Evolutionary conservation across 2,329 filamentous ascomycete species (phyloP).

Genomic region (Aspergillus intermedius): DNA sequence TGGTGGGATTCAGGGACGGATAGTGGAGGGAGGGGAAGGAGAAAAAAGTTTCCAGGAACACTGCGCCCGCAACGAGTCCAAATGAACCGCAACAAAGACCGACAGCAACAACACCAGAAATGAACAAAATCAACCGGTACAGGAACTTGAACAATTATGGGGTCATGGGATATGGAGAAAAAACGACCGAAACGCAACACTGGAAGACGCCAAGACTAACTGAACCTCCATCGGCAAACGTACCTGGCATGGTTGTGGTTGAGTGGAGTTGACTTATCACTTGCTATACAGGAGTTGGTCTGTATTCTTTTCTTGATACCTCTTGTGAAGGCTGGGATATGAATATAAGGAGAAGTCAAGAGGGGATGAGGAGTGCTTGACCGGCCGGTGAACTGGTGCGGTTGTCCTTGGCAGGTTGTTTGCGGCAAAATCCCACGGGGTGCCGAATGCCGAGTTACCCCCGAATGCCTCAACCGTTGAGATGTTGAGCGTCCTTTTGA

Average conservation of each 20-base stretch:
- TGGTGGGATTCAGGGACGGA: neutral
- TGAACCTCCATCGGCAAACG: neutral
- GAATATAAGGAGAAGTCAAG: neutral
- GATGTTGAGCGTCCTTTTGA: too few relatives aligned
- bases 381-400: neutral
- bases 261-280: neutral
- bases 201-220: neutral
- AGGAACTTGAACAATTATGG: too few relatives aligned
- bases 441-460: neutral
- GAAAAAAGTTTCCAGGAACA: neutral
- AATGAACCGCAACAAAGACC: too few relatives aligned
- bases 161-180: too few relatives aligned
- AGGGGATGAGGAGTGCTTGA: neutral
- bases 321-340: neutral
- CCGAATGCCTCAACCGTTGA: neutral
- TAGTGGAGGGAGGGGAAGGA: constrained; percentile 1
- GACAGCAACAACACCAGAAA: too few relatives aligned
- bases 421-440: neutral
- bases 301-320: neutral
- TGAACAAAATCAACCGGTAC: too few relatives aligned
- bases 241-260: neutral
- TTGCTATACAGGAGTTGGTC: neutral
- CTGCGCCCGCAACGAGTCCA: too few relatives aligned
- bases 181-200: neutral
- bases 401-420: neutral